Percentiles rank a stretch among this genome's conserved stretches.
phyloP scores from a whole-genome alignment of 2,329 filamentous ascomycete species.

The Beauveria medogensis region DNA sequence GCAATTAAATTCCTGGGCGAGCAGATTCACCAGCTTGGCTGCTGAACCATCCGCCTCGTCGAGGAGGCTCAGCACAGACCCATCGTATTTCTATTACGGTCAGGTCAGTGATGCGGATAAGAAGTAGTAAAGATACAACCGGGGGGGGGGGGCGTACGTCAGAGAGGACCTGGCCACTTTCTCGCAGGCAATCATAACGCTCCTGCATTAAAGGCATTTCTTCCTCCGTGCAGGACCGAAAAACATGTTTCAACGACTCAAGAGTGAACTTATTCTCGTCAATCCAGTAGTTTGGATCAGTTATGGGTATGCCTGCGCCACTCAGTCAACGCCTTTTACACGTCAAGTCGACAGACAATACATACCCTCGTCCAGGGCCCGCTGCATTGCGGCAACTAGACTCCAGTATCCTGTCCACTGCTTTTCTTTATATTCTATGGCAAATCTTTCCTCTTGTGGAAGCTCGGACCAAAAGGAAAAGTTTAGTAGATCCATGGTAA shows the following conservation, averaged over 20 bases:
- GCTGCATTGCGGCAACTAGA: conserved; percentile 75
- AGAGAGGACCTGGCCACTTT: conserved; percentile 73
- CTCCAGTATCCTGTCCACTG: conserved; percentile 95
- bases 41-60: conserved; percentile 69
- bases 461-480: conserved; percentile 91
- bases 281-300: conserved; percentile 79
- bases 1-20: conserved; percentile 74
- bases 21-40: conserved; percentile 73
- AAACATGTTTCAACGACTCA: conserved; percentile 65
- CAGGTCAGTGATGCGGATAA: neutral
- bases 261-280: conserved; percentile 69
- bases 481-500: conserved; percentile 93
- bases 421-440: conserved; percentile 71
- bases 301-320: conserved; percentile 70
- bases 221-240: conserved; percentile 79
- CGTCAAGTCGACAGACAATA: conserved; percentile 5
- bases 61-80: conserved; percentile 67
- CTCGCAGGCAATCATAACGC: conserved; percentile 68
- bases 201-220: conserved; percentile 77
- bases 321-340: conserved; percentile 9
- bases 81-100: conserved; percentile 57
- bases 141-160: conserved; percentile 44
- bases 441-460: conserved; percentile 64
- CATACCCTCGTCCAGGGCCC: conserved; percentile 76
- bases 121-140: neutral